phyloP scores from a whole-genome alignment of 257 asterid species.

The Penstemon davidsonii region DNA sequence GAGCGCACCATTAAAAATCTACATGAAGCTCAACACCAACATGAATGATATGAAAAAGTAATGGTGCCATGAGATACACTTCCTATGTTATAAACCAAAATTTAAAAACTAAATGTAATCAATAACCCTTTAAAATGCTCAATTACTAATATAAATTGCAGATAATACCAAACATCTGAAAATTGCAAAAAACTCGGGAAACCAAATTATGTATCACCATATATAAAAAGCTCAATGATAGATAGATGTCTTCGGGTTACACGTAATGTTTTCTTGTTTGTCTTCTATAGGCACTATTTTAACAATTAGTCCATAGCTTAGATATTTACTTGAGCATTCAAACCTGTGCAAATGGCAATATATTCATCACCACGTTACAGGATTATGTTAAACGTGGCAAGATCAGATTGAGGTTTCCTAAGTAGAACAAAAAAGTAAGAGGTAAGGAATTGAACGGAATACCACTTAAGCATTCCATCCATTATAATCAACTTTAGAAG shows the following conservation, averaged over 20 bases:
- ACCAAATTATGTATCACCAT: neutral
- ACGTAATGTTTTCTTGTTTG: neutral
- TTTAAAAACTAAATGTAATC: neutral
- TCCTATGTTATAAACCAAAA: neutral
- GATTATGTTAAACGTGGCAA: constrained; percentile 5
- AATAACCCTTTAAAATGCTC: neutral
- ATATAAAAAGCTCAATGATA: neutral
- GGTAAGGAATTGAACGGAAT: neutral
- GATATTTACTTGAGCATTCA: neutral
- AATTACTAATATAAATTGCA: constrained; percentile 4
- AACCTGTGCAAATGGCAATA: neutral
- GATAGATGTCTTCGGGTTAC: neutral
- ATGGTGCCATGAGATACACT: constrained; percentile 2
- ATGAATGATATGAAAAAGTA: constrained; percentile 13
- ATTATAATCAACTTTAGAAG: neutral
- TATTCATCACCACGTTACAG: neutral
- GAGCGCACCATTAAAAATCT: neutral
- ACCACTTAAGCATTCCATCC: neutral
- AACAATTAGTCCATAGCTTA: neutral
- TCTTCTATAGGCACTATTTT: neutral
- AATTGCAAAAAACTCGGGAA: neutral
- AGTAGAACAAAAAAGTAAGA: neutral
- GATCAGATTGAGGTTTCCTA: neutral
- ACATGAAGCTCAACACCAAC: constrained; percentile 13
- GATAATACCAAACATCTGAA: neutral